phyloP scores from a whole-genome alignment of 208 protist genomes.

The Acanthamoeba sp. region DNA sequence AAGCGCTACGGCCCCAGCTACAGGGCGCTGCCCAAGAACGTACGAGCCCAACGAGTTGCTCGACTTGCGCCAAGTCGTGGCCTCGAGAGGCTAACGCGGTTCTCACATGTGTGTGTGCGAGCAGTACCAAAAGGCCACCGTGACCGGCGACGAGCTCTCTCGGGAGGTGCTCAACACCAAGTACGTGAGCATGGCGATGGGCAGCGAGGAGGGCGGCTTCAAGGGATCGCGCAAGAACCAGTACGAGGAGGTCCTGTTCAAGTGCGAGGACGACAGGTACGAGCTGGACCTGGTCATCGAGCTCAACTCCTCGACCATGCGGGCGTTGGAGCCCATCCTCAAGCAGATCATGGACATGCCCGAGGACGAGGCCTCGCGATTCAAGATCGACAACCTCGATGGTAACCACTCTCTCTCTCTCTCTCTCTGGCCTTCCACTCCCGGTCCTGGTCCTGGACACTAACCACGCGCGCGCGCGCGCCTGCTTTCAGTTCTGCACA shows the following conservation, averaged over 20 bases:
- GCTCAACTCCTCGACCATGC: slow-evolving; percentile 87
- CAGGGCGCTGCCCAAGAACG: slow-evolving; percentile 85
- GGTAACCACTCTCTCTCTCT: background rate
- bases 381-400: slow-evolving; percentile 63
- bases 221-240: slow-evolving; percentile 88
- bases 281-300: slow-evolving; percentile 91
- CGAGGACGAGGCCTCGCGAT: slow-evolving; percentile 65
- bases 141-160: slow-evolving; percentile 47
- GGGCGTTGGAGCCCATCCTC: slow-evolving; percentile 85
- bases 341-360: slow-evolving; percentile 80
- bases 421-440: background rate
- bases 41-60: no score
- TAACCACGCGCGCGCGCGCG: background rate
- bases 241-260: slow-evolving; percentile 90
- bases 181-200: slow-evolving; percentile 90
- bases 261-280: slow-evolving; percentile 85
- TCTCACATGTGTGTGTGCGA: no score
- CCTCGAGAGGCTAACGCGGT: no score
- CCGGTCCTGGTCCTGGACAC: background rate
- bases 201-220: slow-evolving; percentile 88
- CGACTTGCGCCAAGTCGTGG: no score
- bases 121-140: slow-evolving; percentile 42
- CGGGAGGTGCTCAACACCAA: slow-evolving; percentile 89
- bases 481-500: slow-evolving; percentile 78
- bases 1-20: slow-evolving; percentile 82